These are phyloP conservation scores for Podospora appendiculata DNA, from an alignment of 495 filamentous ascomycete genomes.

Conservation along the genomic window DNA sequence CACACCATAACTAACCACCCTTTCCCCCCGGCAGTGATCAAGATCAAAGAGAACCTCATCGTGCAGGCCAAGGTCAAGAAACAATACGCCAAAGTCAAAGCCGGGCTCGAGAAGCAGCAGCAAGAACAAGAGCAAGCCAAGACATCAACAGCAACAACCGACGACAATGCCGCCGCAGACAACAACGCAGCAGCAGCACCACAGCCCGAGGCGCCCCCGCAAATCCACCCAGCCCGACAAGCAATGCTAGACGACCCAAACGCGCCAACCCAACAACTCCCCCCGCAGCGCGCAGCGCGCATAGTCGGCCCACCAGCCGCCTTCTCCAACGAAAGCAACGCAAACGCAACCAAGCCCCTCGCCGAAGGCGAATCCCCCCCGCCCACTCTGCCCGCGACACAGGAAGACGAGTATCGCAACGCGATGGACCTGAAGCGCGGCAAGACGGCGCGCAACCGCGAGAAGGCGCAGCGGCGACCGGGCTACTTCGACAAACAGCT, in stretches of 20 bases:
- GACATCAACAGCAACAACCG: no score
- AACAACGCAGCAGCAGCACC: slow-evolving; percentile 4
- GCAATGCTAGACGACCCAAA: slow-evolving; percentile 36
- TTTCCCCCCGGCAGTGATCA: slow-evolving; percentile 53
- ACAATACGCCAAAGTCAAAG: slow-evolving; percentile 81
- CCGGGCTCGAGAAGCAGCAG: slow-evolving; percentile 26
- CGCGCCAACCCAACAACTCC: no score
- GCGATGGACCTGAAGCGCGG: slow-evolving; percentile 5
- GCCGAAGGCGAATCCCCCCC: no score
- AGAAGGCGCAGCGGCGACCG: slow-evolving; percentile 42
- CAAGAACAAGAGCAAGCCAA: slow-evolving; percentile 1
- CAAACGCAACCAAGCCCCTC: no score
- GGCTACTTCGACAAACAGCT: slow-evolving; percentile 72
- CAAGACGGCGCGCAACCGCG: not conserved
- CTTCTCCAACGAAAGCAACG: no score
- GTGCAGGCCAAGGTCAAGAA: slow-evolving; percentile 92
- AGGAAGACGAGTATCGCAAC: not conserved
- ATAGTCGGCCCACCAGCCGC: no score
- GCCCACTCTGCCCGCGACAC: no score
- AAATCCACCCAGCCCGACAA: slow-evolving; percentile 66
- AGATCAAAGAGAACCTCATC: slow-evolving; percentile 87
- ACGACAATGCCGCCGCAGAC: not conserved
- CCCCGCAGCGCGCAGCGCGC: no score
- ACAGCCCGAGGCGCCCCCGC: slow-evolving; percentile 22
- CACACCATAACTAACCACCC: slow-evolving; percentile 6